Percentiles rank a stretch among this genome's conserved stretches.
Evolutionary conservation across 495 filamentous ascomycete genomes (phyloP).

Genomic region (Cladorrhinum samala): DNA sequence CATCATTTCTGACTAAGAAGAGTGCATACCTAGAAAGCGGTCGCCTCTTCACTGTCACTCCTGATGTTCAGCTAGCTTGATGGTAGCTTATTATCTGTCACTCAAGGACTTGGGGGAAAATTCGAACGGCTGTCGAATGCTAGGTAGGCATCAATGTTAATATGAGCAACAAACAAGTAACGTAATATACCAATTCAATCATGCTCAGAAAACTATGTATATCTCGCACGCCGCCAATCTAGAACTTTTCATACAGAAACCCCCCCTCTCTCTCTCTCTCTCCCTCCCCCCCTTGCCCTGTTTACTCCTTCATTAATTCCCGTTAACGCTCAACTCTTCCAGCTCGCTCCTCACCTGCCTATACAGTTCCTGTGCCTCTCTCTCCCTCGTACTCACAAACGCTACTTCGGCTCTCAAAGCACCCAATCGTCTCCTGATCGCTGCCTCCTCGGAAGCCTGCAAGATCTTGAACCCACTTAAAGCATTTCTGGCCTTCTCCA

Average conservation of each 20-base stretch:
- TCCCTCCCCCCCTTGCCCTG: neutral
- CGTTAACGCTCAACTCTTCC: constrained; percentile 45
- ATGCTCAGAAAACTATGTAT: no score
- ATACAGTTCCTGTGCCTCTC: constrained; percentile 87
- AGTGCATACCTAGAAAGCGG: no score
- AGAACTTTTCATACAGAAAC: no score
- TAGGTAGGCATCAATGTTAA: no score
- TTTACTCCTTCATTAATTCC: constrained; percentile 1
- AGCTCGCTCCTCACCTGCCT: constrained; percentile 70
- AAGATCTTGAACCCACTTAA: constrained; percentile 71
- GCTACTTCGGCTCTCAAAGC: constrained; percentile 73
- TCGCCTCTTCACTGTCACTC: no score
- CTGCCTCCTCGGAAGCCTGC: constrained; percentile 70
- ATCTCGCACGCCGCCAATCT: neutral
- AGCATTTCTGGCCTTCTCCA: constrained; percentile 65
- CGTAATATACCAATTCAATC: no score
- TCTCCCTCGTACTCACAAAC: constrained; percentile 75
- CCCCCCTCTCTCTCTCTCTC: neutral
- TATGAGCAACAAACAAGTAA: no score
- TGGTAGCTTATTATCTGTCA: no score
- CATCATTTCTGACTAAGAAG: no score
- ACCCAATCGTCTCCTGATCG: constrained; percentile 65
- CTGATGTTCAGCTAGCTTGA: no score
- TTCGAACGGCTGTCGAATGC: no score
- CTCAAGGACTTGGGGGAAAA: no score